Percentiles rank a stretch among this genome's conserved stretches.
These are phyloP conservation scores for Xylaria acuta DNA, from an alignment of 495 filamentous ascomycete genomes.

Conservation along the genomic window DNA sequence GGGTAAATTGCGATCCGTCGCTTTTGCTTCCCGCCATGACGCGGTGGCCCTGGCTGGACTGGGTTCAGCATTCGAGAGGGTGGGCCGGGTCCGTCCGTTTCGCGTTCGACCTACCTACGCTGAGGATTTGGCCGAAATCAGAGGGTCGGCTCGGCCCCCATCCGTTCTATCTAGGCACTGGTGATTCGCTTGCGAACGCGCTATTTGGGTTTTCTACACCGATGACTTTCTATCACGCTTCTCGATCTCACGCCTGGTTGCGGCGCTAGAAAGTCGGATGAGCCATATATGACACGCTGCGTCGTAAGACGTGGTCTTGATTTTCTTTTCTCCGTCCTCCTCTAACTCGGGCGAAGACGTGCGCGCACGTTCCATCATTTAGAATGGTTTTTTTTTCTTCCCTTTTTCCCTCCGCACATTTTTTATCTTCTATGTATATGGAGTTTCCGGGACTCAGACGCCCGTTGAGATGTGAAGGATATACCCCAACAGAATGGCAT, in stretches of 20 bases:
- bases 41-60: conserved; percentile 9
- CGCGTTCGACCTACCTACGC: not conserved
- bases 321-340: not conserved
- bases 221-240: not conserved
- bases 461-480: conserved; percentile 28
- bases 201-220: not conserved
- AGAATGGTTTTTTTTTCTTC: conserved; percentile 12
- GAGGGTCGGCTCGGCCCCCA: not conserved
- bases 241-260: not conserved
- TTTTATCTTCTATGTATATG: conserved; percentile 16
- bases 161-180: not conserved
- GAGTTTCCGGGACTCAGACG: conserved; percentile 24
- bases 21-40: not conserved
- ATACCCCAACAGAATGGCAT: conserved; percentile 27
- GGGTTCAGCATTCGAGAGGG: conserved; percentile 1
- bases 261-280: not conserved
- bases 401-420: not conserved
- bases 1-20: conserved; percentile 35
- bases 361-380: conserved; percentile 9
- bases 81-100: conserved; percentile 13
- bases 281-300: not conserved
- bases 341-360: not conserved
- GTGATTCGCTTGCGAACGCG: conserved; percentile 1
- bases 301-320: not conserved
- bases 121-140: not conserved